A percentile compares a stretch with the other conserved stretches of the same genome.
Evolutionary conservation across 1,139 yeast species (phyloP).

Genomic region (Nakaseomyces nivariensis): DNA sequence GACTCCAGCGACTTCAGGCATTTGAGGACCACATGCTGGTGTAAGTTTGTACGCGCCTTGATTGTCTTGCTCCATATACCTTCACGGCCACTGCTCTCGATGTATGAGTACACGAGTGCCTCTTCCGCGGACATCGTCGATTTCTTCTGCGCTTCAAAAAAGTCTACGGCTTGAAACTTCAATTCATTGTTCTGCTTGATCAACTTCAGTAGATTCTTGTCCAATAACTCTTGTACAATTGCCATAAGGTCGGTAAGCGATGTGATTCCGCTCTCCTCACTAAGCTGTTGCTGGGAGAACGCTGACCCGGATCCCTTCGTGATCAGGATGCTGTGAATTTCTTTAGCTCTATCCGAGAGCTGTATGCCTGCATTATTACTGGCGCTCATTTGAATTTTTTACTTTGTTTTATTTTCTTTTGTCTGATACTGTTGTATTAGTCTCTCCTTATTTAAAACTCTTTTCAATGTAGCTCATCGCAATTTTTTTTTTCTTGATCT

Average conservation of each 20-base stretch:
- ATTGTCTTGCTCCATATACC: conserved; percentile 95
- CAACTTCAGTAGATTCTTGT: conserved; percentile 57
- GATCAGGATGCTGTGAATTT: conserved; percentile 52
- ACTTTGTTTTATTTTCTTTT: not conserved
- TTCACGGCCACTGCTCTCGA: conserved; percentile 88
- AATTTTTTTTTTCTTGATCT: too few species aligned
- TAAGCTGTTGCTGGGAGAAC: conserved; percentile 53
- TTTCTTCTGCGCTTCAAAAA: conserved; percentile 59
- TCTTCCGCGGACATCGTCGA: conserved; percentile 78
- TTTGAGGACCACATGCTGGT: conserved; percentile 81
- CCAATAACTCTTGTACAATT: conserved; percentile 56
- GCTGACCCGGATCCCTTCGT: conserved; percentile 37
- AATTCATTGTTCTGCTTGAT: conserved; percentile 55
- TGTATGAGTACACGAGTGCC: conserved; percentile 80
- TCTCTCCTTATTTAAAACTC: not conserved
- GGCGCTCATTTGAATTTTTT: conserved; percentile 2
- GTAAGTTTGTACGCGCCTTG: conserved; percentile 82
- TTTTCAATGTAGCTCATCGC: not conserved
- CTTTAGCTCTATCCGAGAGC: conserved; percentile 42
- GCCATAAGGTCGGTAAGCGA: conserved; percentile 41
- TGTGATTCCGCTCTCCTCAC: conserved; percentile 33
- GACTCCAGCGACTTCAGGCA: conserved; percentile 76
- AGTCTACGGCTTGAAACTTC: conserved; percentile 62
- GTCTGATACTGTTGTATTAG: too few species aligned
- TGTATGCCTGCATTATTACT: conserved; percentile 6